A percentile compares a stretch with the other conserved stretches of the same genome.
These are phyloP conservation scores for Prunus yedoensis DNA, from an alignment of 331 rosid species.

Conservation along the genomic window DNA sequence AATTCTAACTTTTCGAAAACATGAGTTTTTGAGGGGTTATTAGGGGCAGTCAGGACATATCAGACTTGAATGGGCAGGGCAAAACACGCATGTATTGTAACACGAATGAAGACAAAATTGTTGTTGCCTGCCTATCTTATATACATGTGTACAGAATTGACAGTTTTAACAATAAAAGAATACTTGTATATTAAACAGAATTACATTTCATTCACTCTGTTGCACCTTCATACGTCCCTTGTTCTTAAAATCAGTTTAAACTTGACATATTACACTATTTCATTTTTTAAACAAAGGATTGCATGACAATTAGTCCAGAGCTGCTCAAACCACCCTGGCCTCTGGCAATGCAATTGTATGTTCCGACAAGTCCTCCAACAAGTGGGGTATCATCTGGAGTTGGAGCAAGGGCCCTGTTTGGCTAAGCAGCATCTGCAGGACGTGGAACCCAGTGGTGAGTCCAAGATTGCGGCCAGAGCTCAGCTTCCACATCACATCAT, in stretches of 20 bases:
- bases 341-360: too few species aligned
- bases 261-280: too few species aligned
- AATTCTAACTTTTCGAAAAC: background rate
- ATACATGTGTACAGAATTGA: slow-evolving; percentile 2
- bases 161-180: slow-evolving; percentile 2
- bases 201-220: too few species aligned
- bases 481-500: background rate
- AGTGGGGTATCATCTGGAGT: background rate
- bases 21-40: background rate
- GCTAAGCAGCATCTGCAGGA: background rate
- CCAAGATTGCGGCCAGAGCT: background rate
- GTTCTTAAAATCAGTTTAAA: too few species aligned
- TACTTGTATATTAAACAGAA: background rate
- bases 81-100: background rate
- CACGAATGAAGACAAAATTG: background rate
- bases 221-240: too few species aligned
- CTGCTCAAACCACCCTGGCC: too few species aligned
- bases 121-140: background rate
- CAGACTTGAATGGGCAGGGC: background rate
- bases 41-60: background rate
- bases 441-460: background rate
- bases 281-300: too few species aligned
- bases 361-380: background rate
- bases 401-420: background rate
- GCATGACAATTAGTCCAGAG: too few species aligned